Base-by-base conservation (phyloP, 1,139 yeast genomes). In the Geotrichum candidum region DNA sequence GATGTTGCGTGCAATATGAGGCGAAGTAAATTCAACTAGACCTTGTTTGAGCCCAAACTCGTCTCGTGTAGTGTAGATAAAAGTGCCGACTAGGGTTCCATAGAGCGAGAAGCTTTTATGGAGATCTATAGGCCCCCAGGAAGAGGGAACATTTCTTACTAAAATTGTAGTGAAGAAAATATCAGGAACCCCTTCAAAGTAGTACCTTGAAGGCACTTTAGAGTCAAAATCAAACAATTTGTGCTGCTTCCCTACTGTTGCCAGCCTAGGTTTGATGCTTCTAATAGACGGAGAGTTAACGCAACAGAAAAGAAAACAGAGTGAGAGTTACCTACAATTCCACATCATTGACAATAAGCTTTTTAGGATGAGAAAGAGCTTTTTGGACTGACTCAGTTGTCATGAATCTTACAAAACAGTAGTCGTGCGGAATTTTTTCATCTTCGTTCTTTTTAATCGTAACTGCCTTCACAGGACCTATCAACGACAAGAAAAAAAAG, bases 21-120 rank as follows among this genome's bases (percentile, higher is more conserved):
- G 55, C 35, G 57, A 56, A 1, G 59, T 59, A 46, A 60, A 35
- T 22, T 60, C 59, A 15, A 60, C 62, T 29, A 60, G 31, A 22
- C 62, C 62, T 15, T 53, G 31, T 25, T 53, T 48, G 18, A 15
- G 45, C 10, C 54, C 59, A 18, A 51, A 51, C 41, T 51, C 51
- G 33, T 56, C 57, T 25, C 22, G 11, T 2, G 29, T 41, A 15
- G 54, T 54, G 33, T 60, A 60, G 13, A 60, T 51, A 29, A 60
- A 60, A n/a, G 56, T 31, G n/a, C 62, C 62, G 13, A 60, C 41
- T 18, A 60, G 59, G 11, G 41, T 18, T 11, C 62, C 60, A 50
- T 56, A 56, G 7, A 38, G 27, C 15, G 62, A 56, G 50, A 60
- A 60, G 55, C 59, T 56, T n/a, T 51, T 53, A 52, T 60, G 57